Evolutionary conservation across 2,329 filamentous ascomycete species (phyloP).

Genomic region (Fusarium sublunatum): DNA sequence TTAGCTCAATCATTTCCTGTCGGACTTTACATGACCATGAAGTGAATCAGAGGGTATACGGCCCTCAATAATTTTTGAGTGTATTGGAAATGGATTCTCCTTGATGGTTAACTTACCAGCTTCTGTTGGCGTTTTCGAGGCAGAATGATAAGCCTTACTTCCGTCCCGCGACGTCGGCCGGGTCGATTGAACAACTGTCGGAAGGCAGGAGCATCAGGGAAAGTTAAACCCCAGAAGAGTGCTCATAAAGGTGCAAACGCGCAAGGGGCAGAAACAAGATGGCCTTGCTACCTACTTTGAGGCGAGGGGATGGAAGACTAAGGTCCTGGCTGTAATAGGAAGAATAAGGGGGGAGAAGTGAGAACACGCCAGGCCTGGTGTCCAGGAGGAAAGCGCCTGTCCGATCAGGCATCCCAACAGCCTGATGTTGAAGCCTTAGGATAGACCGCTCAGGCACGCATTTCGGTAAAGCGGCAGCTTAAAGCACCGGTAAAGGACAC

Average conservation of each 20-base stretch:
- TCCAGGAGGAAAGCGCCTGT: slow-evolving; percentile 20
- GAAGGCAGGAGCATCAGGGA: not conserved
- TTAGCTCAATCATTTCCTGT: not conserved
- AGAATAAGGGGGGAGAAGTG: slow-evolving; percentile 6
- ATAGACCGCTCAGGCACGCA: slow-evolving; percentile 4
- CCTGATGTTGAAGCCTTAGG: slow-evolving; percentile 22
- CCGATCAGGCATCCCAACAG: slow-evolving; percentile 10
- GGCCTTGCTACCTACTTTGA: not conserved
- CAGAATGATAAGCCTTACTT: not conserved
- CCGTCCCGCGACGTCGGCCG: not conserved
- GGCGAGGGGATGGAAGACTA: slow-evolving; percentile 4
- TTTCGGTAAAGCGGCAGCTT: not conserved
- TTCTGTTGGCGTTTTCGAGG: not conserved
- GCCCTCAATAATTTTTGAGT: not conserved
- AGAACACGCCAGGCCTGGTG: slow-evolving; percentile 4
- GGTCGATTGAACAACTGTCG: not conserved
- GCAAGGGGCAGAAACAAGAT: not conserved
- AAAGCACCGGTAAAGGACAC: not conserved
- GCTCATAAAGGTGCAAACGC: not conserved
- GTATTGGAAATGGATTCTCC: not conserved
- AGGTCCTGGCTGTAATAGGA: slow-evolving; percentile 14
- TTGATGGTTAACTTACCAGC: slow-evolving; percentile 1
- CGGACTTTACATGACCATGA: not conserved
- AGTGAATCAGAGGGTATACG: not conserved
- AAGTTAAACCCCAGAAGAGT: not conserved